phyloP scores from a whole-genome alignment of 768 basidiomycete species.

The Leccinum broughii region DNA sequence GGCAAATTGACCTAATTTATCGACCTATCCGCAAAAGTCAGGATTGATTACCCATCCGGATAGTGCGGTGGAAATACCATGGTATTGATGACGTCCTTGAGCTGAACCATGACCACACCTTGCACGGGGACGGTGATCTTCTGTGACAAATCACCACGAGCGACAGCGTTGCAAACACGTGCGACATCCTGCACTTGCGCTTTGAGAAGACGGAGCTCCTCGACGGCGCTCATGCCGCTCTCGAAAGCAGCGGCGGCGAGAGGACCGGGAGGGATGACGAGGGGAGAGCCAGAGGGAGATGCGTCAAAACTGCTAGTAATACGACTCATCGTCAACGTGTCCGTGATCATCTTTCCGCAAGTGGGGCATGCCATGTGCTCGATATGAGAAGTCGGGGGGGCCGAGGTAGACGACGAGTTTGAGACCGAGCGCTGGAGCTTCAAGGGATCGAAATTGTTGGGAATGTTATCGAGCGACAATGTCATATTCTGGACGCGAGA shows the following conservation, averaged over 20 bases:
- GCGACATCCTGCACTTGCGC: slow-evolving; percentile 85
- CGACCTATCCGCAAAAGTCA: slow-evolving; percentile 43
- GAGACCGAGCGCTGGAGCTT: slow-evolving; percentile 34
- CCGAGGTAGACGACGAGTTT: slow-evolving; percentile 38
- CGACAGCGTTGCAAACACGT: slow-evolving; percentile 79
- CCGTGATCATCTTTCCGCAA: slow-evolving; percentile 53
- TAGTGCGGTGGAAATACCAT: slow-evolving; percentile 42
- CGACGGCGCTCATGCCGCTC: slow-evolving; percentile 65
- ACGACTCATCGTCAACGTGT: slow-evolving; percentile 39
- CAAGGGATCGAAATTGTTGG: slow-evolving; percentile 38
- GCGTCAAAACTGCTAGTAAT: slow-evolving; percentile 27
- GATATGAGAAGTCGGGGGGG: slow-evolving; percentile 43
- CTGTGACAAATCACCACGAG: slow-evolving; percentile 71
- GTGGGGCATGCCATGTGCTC: slow-evolving; percentile 52
- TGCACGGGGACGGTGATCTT: slow-evolving; percentile 80
- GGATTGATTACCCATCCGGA: slow-evolving; percentile 8
- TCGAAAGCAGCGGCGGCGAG: slow-evolving; percentile 56
- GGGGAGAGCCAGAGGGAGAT: slow-evolving; percentile 35
- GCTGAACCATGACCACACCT: slow-evolving; percentile 76
- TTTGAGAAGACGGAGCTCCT: slow-evolving; percentile 77
- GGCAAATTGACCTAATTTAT: slow-evolving; percentile 83
- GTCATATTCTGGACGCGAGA: slow-evolving; percentile 42
- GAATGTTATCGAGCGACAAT: slow-evolving; percentile 54
- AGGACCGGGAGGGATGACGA: slow-evolving; percentile 57
- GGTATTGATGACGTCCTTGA: slow-evolving; percentile 76